Conservation (phyloP, 345 rosid genomes). For the Melastoma malabathricum region DNA sequence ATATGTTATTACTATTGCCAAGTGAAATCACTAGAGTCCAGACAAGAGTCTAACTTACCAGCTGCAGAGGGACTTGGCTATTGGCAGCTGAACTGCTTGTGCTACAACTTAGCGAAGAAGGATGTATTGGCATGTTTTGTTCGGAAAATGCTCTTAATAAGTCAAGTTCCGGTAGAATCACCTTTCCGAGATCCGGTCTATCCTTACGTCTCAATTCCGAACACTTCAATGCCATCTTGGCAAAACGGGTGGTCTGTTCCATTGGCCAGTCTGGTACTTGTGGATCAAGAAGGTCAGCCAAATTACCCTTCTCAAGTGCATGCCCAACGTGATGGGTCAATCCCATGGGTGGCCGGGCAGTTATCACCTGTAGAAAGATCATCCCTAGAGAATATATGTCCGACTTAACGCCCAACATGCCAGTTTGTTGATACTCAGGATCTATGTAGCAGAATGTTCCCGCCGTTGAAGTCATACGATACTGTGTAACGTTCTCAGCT, state of each 20-base stretch:
- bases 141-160: conserved; percentile 11
- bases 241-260: conserved; percentile 8
- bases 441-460: conserved; percentile 15
- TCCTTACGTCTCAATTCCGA: conserved; percentile 12
- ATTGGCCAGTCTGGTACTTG: conserved; percentile 8
- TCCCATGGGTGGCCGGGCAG: conserved; percentile 14
- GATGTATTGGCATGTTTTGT: not conserved
- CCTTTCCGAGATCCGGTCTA: conserved; percentile 10
- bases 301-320: conserved; percentile 9
- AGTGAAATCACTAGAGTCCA: too few species aligned
- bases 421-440: conserved; percentile 15
- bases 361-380: conserved; percentile 10
- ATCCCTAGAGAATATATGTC: conserved; percentile 16
- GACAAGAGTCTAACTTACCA: conserved; percentile 14
- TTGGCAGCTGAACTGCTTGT: not conserved
- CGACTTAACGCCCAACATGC: conserved; percentile 13
- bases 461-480: conserved; percentile 11
- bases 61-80: conserved; percentile 6
- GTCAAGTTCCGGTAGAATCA: conserved; percentile 9
- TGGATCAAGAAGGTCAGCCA: conserved; percentile 9
- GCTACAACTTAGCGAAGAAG: not conserved
- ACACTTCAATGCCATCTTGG: conserved; percentile 10
- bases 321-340: conserved; percentile 6
- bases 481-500: conserved; percentile 8
- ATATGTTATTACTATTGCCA: too few species aligned